Conservation (phyloP, 2,329 filamentous ascomycete genomes). For the Gliomastix tumulicola region DNA sequence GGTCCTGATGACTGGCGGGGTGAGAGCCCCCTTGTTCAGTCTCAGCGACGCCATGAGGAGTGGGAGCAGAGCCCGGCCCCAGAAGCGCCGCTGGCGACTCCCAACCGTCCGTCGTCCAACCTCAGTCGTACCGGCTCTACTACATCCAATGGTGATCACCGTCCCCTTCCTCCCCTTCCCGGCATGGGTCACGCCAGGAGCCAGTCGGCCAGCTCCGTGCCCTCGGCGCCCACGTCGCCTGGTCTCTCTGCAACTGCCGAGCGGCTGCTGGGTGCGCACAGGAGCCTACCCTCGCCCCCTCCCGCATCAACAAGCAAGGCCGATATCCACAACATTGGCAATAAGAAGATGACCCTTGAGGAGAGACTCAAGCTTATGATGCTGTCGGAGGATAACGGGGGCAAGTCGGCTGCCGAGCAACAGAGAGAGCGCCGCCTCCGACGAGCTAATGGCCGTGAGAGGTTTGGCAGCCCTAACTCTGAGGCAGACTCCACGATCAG, state of each 20-base stretch:
- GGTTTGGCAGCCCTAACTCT: conserved; percentile 33
- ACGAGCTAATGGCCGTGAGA: conserved; percentile 49
- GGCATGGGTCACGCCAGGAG: conserved; percentile 38
- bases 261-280: conserved; percentile 57
- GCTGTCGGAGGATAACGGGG: conserved; percentile 59
- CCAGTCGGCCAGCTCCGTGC: conserved; percentile 35
- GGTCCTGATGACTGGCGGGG: conserved; percentile 93
- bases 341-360: conserved; percentile 73
- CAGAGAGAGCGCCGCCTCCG: conserved; percentile 65
- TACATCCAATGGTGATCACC: conserved; percentile 71
- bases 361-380: conserved; percentile 86
- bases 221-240: conserved; percentile 50
- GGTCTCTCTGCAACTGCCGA: conserved; percentile 68
- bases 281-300: conserved; percentile 68
- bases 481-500: conserved; percentile 25
- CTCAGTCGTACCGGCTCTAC: conserved; percentile 63
- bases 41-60: too few relatives aligned
- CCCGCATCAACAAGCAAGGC: conserved; percentile 59
- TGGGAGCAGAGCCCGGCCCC: conserved; percentile 68
- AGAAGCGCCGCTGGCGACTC: conserved; percentile 33
- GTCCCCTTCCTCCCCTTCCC: conserved; percentile 82
- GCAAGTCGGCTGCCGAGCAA: conserved; percentile 54
- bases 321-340: conserved; percentile 71
- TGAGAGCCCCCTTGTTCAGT: conserved; percentile 42
- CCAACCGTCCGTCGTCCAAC: conserved; percentile 42